phyloP scores from a whole-genome alignment of 2,329 filamentous ascomycete genomes.

The Endoconidiophora polonica region DNA sequence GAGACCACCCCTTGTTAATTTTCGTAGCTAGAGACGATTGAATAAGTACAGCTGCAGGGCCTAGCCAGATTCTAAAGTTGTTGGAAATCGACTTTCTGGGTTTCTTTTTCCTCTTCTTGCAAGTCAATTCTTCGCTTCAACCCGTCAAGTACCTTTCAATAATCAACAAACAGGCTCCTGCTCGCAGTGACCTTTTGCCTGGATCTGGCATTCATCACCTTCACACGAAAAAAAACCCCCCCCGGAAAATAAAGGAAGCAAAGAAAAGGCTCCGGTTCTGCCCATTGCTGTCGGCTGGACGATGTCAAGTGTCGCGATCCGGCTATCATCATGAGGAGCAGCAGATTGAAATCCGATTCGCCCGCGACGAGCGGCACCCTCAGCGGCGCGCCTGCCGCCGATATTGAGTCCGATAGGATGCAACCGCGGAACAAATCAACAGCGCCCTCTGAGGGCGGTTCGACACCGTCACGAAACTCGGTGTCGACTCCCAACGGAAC shows the following conservation, averaged over 20 bases:
- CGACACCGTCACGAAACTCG: conserved; percentile 23
- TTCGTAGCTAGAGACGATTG: too few species aligned
- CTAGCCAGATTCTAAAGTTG: too few species aligned
- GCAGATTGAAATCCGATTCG: conserved; percentile 2
- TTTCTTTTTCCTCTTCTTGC: too few species aligned
- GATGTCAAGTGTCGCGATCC: conserved; percentile 4
- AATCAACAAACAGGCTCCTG: conserved; percentile 1
- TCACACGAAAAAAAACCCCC: background rate
- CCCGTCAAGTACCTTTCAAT: too few species aligned
- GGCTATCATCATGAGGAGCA: conserved; percentile 7
- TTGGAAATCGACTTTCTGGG: too few species aligned
- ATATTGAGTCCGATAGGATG: background rate
- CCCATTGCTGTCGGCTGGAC: background rate
- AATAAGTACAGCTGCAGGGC: too few species aligned
- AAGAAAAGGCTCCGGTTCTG: background rate
- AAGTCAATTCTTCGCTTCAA: too few species aligned
- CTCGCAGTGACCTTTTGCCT: background rate
- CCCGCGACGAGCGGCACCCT: background rate
- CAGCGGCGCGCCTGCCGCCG: background rate
- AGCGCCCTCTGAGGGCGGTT: conserved; percentile 17
- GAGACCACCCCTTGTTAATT: too few species aligned
- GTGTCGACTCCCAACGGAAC: conserved; percentile 27
- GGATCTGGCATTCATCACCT: background rate
- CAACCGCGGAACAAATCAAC: conserved; percentile 2
- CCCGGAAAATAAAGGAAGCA: background rate